Conservation (phyloP, 2,329 filamentous ascomycete genomes). For the Penicillium verrucosum region DNA sequence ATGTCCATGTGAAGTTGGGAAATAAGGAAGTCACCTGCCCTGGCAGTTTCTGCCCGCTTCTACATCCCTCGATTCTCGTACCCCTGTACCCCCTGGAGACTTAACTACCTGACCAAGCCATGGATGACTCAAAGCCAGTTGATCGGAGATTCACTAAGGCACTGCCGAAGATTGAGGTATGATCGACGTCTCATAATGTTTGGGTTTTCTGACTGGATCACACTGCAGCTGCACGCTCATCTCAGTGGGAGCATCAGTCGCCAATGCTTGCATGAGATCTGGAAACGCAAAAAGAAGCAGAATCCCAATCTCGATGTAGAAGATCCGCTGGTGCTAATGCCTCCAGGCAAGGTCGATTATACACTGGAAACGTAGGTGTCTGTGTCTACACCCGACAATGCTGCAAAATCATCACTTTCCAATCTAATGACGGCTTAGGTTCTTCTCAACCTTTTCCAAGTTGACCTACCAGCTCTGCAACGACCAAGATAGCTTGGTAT, state of each 20-base stretch:
- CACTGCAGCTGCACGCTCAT: slow-evolving; percentile 70
- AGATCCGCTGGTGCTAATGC: slow-evolving; percentile 68
- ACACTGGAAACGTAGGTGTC: slow-evolving; percentile 66
- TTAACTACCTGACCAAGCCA: slow-evolving; percentile 7
- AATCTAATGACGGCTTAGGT: slow-evolving; percentile 46
- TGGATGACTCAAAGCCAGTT: slow-evolving; percentile 29
- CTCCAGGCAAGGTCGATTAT: slow-evolving; percentile 67
- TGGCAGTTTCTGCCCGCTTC: neutral
- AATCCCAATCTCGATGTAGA: slow-evolving; percentile 55
- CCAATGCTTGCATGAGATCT: slow-evolving; percentile 70
- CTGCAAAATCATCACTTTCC: neutral
- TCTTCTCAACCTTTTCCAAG: slow-evolving; percentile 73
- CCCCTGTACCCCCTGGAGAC: too few relatives aligned
- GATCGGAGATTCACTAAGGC: slow-evolving; percentile 30
- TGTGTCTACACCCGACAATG: neutral
- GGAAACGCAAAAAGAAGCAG: slow-evolving; percentile 56
- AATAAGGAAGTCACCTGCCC: neutral
- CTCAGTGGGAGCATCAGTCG: slow-evolving; percentile 75
- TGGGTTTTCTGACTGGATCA: slow-evolving; percentile 1
- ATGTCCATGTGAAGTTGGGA: neutral
- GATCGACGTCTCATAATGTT: neutral
- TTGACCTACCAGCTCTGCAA: slow-evolving; percentile 76
- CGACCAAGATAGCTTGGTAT: slow-evolving; percentile 56
- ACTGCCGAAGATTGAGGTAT: slow-evolving; percentile 40
- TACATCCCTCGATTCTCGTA: too few relatives aligned